Conservation (phyloP, 352 stramenopile species). For the Phytophthora niederhauseri region DNA sequence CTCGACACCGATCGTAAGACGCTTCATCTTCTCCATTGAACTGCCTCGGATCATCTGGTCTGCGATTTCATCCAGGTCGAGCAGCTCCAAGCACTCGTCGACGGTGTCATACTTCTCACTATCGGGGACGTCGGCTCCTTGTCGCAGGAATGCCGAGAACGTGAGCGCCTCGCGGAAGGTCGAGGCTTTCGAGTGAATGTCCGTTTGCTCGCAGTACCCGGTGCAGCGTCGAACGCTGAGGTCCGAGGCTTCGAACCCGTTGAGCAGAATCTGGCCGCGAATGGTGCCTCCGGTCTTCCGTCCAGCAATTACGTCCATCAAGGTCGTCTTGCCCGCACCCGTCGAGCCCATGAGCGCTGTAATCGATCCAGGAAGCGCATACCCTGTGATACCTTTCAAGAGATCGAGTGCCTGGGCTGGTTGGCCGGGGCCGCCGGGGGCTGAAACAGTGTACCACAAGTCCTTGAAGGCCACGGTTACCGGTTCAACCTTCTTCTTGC, state of each 20-base stretch:
- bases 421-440: conserved; percentile 32
- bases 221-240: conserved; percentile 41
- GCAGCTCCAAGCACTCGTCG: conserved; percentile 39
- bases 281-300: conserved; percentile 66
- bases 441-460: conserved; percentile 39
- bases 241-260: conserved; percentile 50
- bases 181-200: conserved; percentile 8
- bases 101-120: conserved; percentile 39
- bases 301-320: conserved; percentile 90
- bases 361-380: conserved; percentile 45
- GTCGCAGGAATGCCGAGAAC: conserved; percentile 83
- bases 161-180: conserved; percentile 22
- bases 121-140: conserved; percentile 27
- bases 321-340: conserved; percentile 91
- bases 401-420: conserved; percentile 37
- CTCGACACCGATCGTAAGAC: conserved; percentile 83
- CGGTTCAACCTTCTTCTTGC: not conserved
- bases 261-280: conserved; percentile 66
- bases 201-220: conserved; percentile 12
- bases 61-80: conserved; percentile 36
- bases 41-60: conserved; percentile 36
- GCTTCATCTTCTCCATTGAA: conserved; percentile 37
- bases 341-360: conserved; percentile 72
- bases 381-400: conserved; percentile 49
- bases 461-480: conserved; percentile 13